Base-by-base conservation (phyloP, 2,329 filamentous ascomycete genomes). In the Tolypocladium guangdongense region DNA sequence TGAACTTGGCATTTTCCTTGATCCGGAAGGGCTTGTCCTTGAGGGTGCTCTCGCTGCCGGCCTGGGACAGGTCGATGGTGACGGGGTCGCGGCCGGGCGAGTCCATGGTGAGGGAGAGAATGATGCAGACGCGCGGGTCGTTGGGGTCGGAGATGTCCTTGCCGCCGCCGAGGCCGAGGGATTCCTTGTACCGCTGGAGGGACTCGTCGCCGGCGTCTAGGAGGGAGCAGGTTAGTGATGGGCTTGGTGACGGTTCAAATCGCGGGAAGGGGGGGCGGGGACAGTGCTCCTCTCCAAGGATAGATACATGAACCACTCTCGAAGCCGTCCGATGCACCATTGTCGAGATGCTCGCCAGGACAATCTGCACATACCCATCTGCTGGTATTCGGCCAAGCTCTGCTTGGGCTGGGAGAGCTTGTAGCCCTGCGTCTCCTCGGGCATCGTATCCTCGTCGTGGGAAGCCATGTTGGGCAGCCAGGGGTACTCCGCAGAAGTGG, bases 331-430 rank as follows among this genome's bases (percentile, higher is more conserved):
- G 10, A 46, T 14, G 14, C 3, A 3, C 22, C 35, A 39, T 10
- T 27, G 5, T 14, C 3, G 32, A 24, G 41, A 8, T 14, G 2
- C 38, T 46, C 48, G 27, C 52, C 14, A 51, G 50, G 32, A 51
- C 24, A 24, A 47, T 43, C 10, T 53, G 45, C 20, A 64, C 88
- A 67, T 78, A 95, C 90, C 93, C 74, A 99, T 87, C 71, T 96
- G 80, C 68, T 92, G 81, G 75, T 96, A 96, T 73, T 96, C 88
- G 59, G 92, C 88, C 67, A 99, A 80, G 63, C 89, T 95, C 82
- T 97, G 96, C 86, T 96, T 96, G 58, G 80, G 80, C 82, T 96
- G 90, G 62, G 90, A 91, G 68, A 96, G 87, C 83, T 95, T 96
- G 86, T 96, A 97, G 69, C 92, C 92, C 75, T 91, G 86, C 61